phyloP scores from a whole-genome alignment of 192 early-diverging fungal species.

The Podila verticillata region DNA sequence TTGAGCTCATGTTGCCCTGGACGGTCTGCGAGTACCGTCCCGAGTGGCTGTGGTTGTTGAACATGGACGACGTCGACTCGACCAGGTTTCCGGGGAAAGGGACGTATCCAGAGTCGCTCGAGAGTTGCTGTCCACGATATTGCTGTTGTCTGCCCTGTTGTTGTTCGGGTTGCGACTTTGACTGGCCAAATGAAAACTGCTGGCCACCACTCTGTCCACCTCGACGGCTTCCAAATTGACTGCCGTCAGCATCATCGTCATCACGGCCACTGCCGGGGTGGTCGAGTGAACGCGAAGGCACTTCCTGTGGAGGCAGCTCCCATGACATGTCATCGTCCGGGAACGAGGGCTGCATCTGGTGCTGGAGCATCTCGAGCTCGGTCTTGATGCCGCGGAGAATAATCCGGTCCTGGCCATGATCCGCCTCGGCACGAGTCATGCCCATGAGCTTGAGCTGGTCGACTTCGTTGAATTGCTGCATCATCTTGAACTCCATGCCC shows the following conservation, averaged over 20 bases:
- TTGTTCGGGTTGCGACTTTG: not conserved
- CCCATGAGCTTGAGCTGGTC: slow-evolving; percentile 50
- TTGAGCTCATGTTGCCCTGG: not conserved
- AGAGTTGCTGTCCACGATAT: not conserved
- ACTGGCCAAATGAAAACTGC: not conserved
- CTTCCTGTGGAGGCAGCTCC: slow-evolving; percentile 30
- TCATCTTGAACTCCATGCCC: slow-evolving; percentile 55
- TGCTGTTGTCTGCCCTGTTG: not conserved
- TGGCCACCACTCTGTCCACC: not conserved
- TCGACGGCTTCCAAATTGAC: not conserved
- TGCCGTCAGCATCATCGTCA: not conserved
- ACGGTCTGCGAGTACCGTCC: not conserved
- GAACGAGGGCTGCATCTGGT: slow-evolving; percentile 43
- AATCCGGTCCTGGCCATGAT: slow-evolving; percentile 47
- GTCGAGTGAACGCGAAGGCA: not conserved
- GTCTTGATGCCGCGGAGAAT: slow-evolving; percentile 44
- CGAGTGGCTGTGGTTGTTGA: not conserved
- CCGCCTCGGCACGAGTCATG: slow-evolving; percentile 42
- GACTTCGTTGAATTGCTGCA: slow-evolving; percentile 50
- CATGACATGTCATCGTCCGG: slow-evolving; percentile 48
- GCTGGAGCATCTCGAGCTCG: slow-evolving; percentile 44
- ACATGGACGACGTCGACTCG: not conserved
- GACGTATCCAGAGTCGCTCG: not conserved
- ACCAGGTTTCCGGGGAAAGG: not conserved
- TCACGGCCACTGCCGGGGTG: not conserved